Percentiles rank a stretch among this genome's conserved stretches.
phyloP scores from a whole-genome alignment of 2,329 filamentous ascomycete genomes.

The Mycogone perniciosa region DNA sequence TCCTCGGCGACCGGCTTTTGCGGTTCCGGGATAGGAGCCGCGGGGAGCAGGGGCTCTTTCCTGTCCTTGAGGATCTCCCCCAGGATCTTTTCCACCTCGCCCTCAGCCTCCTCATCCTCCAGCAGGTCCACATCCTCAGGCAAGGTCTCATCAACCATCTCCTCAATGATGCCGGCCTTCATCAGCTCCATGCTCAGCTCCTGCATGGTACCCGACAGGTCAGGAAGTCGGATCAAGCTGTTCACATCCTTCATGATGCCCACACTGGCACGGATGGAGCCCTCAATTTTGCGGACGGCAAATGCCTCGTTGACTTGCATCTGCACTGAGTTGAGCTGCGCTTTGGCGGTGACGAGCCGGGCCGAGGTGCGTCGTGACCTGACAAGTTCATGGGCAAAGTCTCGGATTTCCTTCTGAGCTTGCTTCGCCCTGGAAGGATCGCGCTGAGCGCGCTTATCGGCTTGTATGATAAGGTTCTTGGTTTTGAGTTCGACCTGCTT shows the following conservation, averaged over 20 bases:
- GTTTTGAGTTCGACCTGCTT: conserved; percentile 78
- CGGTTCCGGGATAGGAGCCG: conserved; percentile 49
- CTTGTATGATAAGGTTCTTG: conserved; percentile 74
- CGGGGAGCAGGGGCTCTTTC: conserved; percentile 53
- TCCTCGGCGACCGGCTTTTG: conserved; percentile 45
- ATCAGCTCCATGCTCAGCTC: conserved; percentile 82
- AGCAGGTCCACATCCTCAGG: conserved; percentile 67
- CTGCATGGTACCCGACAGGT: conserved; percentile 82
- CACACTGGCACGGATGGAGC: conserved; percentile 76
- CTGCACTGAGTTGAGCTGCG: conserved; percentile 84
- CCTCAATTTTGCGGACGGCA: conserved; percentile 91
- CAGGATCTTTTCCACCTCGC: conserved; percentile 87
- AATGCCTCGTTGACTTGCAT: conserved; percentile 99
- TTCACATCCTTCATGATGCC: conserved; percentile 98
- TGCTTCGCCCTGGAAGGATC: conserved; percentile 74
- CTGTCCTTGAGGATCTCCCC: conserved; percentile 84
- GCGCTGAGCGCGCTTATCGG: conserved; percentile 72
- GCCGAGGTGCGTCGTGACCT: conserved; percentile 68
- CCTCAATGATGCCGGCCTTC: conserved; percentile 94
- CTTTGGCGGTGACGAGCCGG: conserved; percentile 78
- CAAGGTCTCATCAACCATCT: conserved; percentile 86
- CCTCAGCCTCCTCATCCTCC: conserved; percentile 68
- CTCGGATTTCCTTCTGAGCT: conserved; percentile 74
- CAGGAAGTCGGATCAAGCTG: conserved; percentile 71
- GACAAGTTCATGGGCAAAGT: conserved; percentile 83